These are phyloP conservation scores for Naganishia antarctica DNA, from an alignment of 768 basidiomycete species.

Conservation along the genomic window DNA sequence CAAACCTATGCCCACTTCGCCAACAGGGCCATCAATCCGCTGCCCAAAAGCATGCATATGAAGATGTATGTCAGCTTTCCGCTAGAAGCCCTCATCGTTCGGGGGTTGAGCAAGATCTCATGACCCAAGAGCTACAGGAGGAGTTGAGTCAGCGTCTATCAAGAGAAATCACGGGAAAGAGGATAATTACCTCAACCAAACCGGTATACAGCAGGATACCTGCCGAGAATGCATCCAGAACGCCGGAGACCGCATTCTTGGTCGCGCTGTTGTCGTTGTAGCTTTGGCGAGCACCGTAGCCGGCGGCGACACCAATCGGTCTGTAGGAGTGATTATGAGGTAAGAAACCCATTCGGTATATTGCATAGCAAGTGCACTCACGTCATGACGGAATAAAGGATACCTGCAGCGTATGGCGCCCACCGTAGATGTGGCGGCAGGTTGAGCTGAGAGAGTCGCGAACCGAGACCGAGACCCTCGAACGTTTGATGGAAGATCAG, in stretches of 20 bases:
- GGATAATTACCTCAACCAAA: slow-evolving; percentile 32
- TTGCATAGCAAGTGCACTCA: too few relatives aligned
- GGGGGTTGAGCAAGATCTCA: slow-evolving; percentile 85
- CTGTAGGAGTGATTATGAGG: too few relatives aligned
- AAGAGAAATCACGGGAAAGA: neutral
- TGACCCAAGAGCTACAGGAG: slow-evolving; percentile 69
- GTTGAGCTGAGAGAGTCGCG: slow-evolving; percentile 72
- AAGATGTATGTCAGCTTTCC: slow-evolving; percentile 66
- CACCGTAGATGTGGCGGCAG: slow-evolving; percentile 42
- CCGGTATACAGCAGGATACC: slow-evolving; percentile 67
- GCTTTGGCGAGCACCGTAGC: slow-evolving; percentile 56
- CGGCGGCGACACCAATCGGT: slow-evolving; percentile 80
- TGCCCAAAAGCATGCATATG: slow-evolving; percentile 73
- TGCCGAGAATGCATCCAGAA: slow-evolving; percentile 75
- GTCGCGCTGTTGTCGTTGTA: slow-evolving; percentile 77
- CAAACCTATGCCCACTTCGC: slow-evolving; percentile 74
- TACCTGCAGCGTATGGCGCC: slow-evolving; percentile 40
- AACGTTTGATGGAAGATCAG: slow-evolving; percentile 85
- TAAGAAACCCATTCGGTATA: too few relatives aligned
- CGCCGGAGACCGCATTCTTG: slow-evolving; percentile 75
- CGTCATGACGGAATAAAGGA: slow-evolving; percentile 45
- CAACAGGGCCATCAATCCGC: slow-evolving; percentile 82
- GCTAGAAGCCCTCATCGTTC: slow-evolving; percentile 70
- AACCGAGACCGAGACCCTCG: slow-evolving; percentile 88
- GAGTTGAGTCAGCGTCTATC: neutral